Percentiles rank a stretch among this genome's conserved stretches.
Conservation (phyloP, 148 eudicot genomes). For the Pharnaceum exiguum region DNA sequence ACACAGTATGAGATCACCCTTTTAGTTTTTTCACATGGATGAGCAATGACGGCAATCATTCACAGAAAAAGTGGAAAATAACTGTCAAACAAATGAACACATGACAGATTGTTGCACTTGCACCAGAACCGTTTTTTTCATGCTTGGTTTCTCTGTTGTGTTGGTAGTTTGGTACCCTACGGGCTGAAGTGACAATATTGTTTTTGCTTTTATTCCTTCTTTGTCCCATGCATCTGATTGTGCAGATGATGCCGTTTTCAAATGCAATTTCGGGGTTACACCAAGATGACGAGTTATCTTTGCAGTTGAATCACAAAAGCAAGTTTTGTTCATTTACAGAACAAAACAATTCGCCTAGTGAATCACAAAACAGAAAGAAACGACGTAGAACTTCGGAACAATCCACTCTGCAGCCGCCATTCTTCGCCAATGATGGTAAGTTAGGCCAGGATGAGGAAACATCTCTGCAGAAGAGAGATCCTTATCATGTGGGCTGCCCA, state of each 20-base stretch:
- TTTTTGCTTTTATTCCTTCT: no score
- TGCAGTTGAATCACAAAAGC: not conserved
- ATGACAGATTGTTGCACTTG: no score
- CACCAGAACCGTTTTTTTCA: no score
- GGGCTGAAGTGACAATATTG: no score
- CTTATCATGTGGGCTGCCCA: conserved; percentile 8
- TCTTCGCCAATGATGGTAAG: not conserved
- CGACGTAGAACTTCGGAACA: conserved; percentile 18
- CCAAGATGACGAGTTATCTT: not conserved
- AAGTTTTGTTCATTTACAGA: conserved; percentile 1
- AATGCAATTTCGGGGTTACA: not conserved
- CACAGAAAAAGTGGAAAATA: no score
- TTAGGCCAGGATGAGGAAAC: not conserved
- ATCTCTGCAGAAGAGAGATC: not conserved
- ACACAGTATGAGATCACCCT: no score
- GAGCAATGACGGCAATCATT: no score
- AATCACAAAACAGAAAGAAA: conserved; percentile 24
- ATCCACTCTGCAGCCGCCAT: conserved; percentile 6
- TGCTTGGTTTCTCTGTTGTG: no score
- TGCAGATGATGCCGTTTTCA: not conserved
- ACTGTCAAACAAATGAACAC: no score
- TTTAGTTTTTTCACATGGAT: no score
- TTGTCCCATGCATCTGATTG: no score
- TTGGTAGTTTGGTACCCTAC: no score
- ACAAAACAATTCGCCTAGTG: conserved; percentile 7